These are phyloP conservation scores for Barbarea vulgaris DNA, from an alignment of 345 rosid genomes.

Conservation along the genomic window DNA sequence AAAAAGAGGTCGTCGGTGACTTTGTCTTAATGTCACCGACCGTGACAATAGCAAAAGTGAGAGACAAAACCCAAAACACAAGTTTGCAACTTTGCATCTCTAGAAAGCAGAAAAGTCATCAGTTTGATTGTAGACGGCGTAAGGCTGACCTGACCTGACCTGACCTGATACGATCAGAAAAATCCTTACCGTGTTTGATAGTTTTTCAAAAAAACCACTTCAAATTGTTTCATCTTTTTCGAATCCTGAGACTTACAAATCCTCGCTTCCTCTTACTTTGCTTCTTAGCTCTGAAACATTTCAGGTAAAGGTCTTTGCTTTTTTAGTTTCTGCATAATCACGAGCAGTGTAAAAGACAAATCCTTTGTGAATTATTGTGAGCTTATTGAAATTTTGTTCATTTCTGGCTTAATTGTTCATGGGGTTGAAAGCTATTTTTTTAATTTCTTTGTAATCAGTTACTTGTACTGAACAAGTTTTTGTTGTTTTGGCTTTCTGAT, in stretches of 20 bases:
- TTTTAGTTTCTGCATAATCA: not conserved
- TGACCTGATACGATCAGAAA: not conserved
- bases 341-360: not conserved
- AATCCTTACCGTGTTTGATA: conserved; percentile 28
- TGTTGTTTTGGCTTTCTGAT: not conserved
- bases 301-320: conserved; percentile 13
- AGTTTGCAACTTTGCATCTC: conserved; percentile 28
- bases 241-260: conserved; percentile 11
- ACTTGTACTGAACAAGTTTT: not conserved
- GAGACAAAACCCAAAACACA: conserved; percentile 29
- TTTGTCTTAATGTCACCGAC: conserved; percentile 25
- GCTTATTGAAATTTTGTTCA: not conserved
- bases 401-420: not conserved
- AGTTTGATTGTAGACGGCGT: conserved; percentile 29
- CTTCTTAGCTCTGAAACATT: not conserved
- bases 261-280: conserved; percentile 7
- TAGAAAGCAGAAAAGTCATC: conserved; percentile 32
- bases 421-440: not conserved
- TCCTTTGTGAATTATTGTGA: not conserved
- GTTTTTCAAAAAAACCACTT: not conserved
- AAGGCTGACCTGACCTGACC: conserved; percentile 15
- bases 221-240: not conserved
- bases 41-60: conserved; percentile 17
- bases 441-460: not conserved
- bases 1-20: conserved; percentile 21